Conservation (phyloP, 228 moss, liverwort and hornwort genomes). For the Sphagnum fallax region DNA sequence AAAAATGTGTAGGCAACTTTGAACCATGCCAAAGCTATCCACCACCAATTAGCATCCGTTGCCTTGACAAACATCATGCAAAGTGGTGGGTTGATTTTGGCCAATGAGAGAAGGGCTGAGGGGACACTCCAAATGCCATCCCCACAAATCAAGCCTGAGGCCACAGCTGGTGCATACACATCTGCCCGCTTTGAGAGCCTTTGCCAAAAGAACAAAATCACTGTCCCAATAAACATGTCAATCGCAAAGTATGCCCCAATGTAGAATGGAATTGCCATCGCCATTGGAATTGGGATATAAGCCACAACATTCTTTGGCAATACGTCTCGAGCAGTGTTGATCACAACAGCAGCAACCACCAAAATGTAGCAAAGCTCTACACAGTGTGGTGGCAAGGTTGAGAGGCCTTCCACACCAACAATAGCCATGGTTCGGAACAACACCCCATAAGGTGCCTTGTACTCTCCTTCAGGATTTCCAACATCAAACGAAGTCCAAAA, state of each 20-base stretch:
- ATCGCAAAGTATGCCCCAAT: conserved; percentile 89
- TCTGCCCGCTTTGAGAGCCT: conserved; percentile 55
- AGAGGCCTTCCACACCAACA: conserved; percentile 70
- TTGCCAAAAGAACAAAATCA: conserved; percentile 63
- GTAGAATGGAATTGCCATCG: conserved; percentile 96
- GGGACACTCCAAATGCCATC: conserved; percentile 89
- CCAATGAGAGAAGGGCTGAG: conserved; percentile 54
- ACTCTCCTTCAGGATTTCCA: conserved; percentile 44
- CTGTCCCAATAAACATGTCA: conserved; percentile 79
- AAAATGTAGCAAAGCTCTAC: conserved; percentile 43
- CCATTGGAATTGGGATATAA: conserved; percentile 86
- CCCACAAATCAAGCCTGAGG: conserved; percentile 84
- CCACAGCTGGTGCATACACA: conserved; percentile 52
- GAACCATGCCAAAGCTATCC: not conserved
- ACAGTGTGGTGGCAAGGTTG: conserved; percentile 66
- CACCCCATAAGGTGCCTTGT: conserved; percentile 76
- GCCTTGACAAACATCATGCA: conserved; percentile 76
- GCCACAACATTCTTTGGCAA: conserved; percentile 30
- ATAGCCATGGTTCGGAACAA: conserved; percentile 75
- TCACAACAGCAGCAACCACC: conserved; percentile 49
- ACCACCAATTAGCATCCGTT: not conserved
- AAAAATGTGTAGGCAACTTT: no score
- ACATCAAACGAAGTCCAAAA: conserved; percentile 81
- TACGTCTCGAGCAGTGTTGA: conserved; percentile 54
- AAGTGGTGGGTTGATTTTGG: conserved; percentile 66